A percentile compares a stretch with the other conserved stretches of the same genome.
These are phyloP conservation scores for Penicillium olsonii DNA, from an alignment of 2,329 filamentous ascomycete species.

Conservation along the genomic window DNA sequence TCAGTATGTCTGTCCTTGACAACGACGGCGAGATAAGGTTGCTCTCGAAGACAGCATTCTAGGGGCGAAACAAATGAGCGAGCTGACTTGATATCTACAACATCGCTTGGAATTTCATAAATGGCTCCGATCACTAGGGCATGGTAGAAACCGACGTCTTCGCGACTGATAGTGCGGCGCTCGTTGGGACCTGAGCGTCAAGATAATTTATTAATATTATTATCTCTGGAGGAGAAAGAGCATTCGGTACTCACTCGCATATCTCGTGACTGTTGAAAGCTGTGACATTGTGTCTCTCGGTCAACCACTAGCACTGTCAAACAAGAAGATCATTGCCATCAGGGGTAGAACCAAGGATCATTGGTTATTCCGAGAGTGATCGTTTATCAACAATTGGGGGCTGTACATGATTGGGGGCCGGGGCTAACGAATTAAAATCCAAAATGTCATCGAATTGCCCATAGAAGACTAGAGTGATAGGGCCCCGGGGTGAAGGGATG, in stretches of 20 bases:
- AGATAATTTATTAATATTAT: conserved; percentile 4
- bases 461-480: too few species aligned
- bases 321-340: not conserved
- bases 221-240: not conserved
- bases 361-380: not conserved
- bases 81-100: conserved; percentile 17
- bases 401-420: too few species aligned
- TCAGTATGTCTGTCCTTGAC: conserved; percentile 41
- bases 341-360: not conserved
- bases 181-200: conserved; percentile 42
- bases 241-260: conserved; percentile 28
- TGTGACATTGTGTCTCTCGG: conserved; percentile 4
- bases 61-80: conserved; percentile 35
- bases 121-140: conserved; percentile 40
- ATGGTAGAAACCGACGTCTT: conserved; percentile 45
- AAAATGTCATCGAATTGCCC: not conserved
- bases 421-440: not conserved
- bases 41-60: conserved; percentile 39
- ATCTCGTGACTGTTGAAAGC: conserved; percentile 18
- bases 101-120: conserved; percentile 29
- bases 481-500: too few species aligned
- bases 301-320: too few species aligned
- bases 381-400: not conserved
- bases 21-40: conserved; percentile 42
- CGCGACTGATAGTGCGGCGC: conserved; percentile 43